Percentiles rank a stretch among this genome's conserved stretches.
These are phyloP conservation scores for Suillus tomentosus DNA, from an alignment of 768 basidiomycete genomes.

Conservation along the genomic window DNA sequence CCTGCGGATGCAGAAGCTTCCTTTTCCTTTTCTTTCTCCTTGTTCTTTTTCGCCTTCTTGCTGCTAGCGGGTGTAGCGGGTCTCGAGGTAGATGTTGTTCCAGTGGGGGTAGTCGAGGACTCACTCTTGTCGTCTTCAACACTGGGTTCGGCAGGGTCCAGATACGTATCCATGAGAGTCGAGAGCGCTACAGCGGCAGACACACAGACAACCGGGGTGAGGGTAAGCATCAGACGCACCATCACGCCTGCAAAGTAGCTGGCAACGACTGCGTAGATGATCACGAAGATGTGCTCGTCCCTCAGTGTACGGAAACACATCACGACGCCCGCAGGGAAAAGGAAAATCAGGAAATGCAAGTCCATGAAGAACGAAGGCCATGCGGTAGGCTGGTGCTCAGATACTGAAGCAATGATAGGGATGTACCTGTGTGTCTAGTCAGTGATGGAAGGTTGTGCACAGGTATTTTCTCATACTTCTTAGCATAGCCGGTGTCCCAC, in stretches of 20 bases:
- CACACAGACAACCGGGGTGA: conserved; percentile 97
- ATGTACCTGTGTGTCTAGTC: conserved; percentile 60
- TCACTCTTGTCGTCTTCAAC: conserved; percentile 12
- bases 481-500: conserved; percentile 99
- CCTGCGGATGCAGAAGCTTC: conserved; percentile 45
- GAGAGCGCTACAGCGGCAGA: conserved; percentile 90
- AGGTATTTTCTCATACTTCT: conserved; percentile 61
- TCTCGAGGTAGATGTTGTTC: conserved; percentile 28
- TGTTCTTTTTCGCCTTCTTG: conserved; percentile 57
- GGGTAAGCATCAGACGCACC: conserved; percentile 97
- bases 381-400: conserved; percentile 98
- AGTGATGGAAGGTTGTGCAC: conserved; percentile 13
- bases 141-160: conserved; percentile 80
- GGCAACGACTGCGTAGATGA: conserved; percentile 94
- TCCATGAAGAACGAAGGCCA: conserved; percentile 99
- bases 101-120: conserved; percentile 16
- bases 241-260: conserved; percentile 99
- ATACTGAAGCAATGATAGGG: conserved; percentile 98
- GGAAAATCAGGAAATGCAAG: conserved; percentile 94
- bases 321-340: conserved; percentile 96
- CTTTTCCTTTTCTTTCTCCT: conserved; percentile 51
- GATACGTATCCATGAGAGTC: conserved; percentile 82
- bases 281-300: conserved; percentile 97
- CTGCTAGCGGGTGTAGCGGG: conserved; percentile 26
- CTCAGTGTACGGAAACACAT: conserved; percentile 92